phyloP scores from a whole-genome alignment of 805 yeast genomes.

The Candida anglica region DNA sequence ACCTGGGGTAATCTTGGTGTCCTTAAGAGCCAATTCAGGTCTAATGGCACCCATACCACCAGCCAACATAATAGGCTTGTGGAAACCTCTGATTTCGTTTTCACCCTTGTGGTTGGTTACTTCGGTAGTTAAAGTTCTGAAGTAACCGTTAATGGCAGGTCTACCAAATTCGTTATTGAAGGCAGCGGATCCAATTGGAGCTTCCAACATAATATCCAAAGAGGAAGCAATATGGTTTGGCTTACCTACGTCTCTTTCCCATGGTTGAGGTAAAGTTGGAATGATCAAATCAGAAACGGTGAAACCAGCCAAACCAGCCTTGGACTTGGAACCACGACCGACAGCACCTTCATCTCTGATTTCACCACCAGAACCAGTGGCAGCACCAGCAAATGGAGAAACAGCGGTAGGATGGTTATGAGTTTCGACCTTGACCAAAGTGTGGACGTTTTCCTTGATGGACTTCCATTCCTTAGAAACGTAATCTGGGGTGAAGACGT shows the following conservation, averaged over 20 bases:
- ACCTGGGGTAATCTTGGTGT: slow-evolving; percentile 86
- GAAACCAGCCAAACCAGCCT: slow-evolving; percentile 94
- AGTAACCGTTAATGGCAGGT: slow-evolving; percentile 95
- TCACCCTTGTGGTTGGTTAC: slow-evolving; percentile 61
- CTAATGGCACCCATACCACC: slow-evolving; percentile 98
- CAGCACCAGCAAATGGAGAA: slow-evolving; percentile 98
- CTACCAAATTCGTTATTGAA: slow-evolving; percentile 98
- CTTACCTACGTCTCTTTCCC: slow-evolving; percentile 90
- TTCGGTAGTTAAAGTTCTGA: slow-evolving; percentile 86
- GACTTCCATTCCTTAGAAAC: slow-evolving; percentile 70
- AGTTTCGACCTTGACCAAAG: slow-evolving; percentile 93
- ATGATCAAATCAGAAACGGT: slow-evolving; percentile 86
- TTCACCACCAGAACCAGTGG: slow-evolving; percentile 99
- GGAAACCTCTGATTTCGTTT: slow-evolving; percentile 88
- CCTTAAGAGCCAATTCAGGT: slow-evolving; percentile 87
- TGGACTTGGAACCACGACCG: slow-evolving; percentile 96
- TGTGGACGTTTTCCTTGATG: slow-evolving; percentile 74
- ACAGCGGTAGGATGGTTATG: slow-evolving; percentile 99
- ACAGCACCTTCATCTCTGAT: slow-evolving; percentile 99
- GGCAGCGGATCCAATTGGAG: slow-evolving; percentile 97
- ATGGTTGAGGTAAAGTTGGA: slow-evolving; percentile 84
- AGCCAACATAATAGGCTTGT: slow-evolving; percentile 98
- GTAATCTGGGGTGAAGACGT: slow-evolving; percentile 74
- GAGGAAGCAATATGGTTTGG: slow-evolving; percentile 93
- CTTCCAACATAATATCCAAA: slow-evolving; percentile 92